These are phyloP conservation scores for Ascochyta lentis DNA, from an alignment of 2,329 filamentous ascomycete species.

Conservation along the genomic window DNA sequence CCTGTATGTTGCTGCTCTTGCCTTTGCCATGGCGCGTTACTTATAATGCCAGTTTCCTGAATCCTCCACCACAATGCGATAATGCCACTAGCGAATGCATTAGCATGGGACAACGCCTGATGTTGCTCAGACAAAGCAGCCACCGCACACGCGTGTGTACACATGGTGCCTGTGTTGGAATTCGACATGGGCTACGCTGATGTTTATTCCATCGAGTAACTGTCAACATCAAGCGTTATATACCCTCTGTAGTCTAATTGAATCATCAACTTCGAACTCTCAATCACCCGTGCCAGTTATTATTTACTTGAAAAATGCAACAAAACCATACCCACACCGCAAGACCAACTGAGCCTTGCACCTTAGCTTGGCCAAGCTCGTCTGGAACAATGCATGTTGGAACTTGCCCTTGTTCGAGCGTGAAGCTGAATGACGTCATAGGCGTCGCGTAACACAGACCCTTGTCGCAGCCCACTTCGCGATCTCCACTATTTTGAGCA, in stretches of 20 bases:
- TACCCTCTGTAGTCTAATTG: slow-evolving; percentile 4
- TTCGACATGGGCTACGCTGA: background rate
- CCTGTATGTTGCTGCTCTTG: slow-evolving; percentile 21
- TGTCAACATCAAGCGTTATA: background rate
- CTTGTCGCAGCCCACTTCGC: slow-evolving; percentile 11
- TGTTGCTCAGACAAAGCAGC: background rate
- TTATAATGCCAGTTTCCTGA: slow-evolving; percentile 4
- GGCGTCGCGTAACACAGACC: slow-evolving; percentile 6
- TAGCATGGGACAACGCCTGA: background rate
- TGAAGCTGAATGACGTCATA: slow-evolving; percentile 17
- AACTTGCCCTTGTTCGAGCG: background rate
- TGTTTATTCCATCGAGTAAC: background rate
- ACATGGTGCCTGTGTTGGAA: too few relatives aligned
- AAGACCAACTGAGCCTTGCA: background rate
- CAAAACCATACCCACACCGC: background rate
- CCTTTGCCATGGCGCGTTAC: background rate
- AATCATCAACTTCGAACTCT: background rate
- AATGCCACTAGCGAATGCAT: slow-evolving; percentile 2
- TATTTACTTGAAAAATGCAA: background rate
- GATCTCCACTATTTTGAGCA: slow-evolving; percentile 13
- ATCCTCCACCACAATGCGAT: background rate
- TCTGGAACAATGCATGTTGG: background rate
- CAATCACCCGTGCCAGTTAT: background rate
- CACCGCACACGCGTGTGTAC: background rate
- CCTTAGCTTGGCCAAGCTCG: background rate